Evolutionary conservation across 371 early-diverging fungal species (phyloP).

Genomic region (Mucor racemosus): DNA sequence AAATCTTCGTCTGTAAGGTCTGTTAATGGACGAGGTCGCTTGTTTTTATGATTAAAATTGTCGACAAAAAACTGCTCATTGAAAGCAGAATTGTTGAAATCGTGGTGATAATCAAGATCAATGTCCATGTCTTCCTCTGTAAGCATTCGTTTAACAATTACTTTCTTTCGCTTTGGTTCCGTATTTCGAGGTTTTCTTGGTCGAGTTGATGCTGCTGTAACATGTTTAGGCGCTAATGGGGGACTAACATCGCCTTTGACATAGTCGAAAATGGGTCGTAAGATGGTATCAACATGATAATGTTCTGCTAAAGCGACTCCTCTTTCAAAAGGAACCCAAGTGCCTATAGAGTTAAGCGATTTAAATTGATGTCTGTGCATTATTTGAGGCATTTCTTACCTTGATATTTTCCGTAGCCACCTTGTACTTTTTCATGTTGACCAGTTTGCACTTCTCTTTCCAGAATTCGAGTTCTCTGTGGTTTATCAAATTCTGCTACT

Average conservation of each 20-base stretch:
- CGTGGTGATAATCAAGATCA: not conserved
- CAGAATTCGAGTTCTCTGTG: constrained; percentile 84
- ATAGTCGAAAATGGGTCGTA: constrained; percentile 32
- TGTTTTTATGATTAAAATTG: constrained; percentile 8
- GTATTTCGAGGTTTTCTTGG: constrained; percentile 17
- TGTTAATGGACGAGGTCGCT: constrained; percentile 29
- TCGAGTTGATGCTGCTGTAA: constrained; percentile 14
- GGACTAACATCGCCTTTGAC: constrained; percentile 38
- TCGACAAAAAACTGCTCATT: not conserved
- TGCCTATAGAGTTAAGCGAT: constrained; percentile 30
- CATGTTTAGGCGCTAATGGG: constrained; percentile 54
- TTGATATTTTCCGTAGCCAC: constrained; percentile 96
- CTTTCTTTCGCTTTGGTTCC: constrained; percentile 21
- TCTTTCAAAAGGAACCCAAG: constrained; percentile 79
- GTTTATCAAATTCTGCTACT: constrained; percentile 92
- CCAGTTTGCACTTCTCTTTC: constrained; percentile 85
- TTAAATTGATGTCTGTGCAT: no score
- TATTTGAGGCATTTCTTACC: constrained; percentile 56
- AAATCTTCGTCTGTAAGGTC: constrained; percentile 8
- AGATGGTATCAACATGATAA: constrained; percentile 38
- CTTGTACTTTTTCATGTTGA: constrained; percentile 91
- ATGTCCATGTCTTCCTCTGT: not conserved
- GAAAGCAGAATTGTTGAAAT: not conserved
- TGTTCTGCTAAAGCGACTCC: constrained; percentile 69
- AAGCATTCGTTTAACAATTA: not conserved